Percentiles rank a stretch among this genome's conserved stretches.
These are phyloP conservation scores for Mrakia blollopis DNA, from an alignment of 768 basidiomycete species.

Conservation along the genomic window DNA sequence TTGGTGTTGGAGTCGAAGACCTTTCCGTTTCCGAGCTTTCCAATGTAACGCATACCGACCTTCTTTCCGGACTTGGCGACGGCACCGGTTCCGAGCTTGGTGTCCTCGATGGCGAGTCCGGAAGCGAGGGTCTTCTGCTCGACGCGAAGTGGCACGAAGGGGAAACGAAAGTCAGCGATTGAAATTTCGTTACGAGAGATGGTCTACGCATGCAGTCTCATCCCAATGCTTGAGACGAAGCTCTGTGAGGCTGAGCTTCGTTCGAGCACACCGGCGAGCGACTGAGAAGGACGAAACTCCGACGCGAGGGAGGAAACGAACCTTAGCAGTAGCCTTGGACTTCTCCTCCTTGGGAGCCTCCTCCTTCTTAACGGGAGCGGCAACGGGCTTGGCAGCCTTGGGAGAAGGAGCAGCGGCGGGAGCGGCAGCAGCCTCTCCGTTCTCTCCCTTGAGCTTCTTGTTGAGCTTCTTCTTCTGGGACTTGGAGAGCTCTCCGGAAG, in stretches of 20 bases:
- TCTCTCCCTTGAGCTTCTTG: conserved; percentile 64
- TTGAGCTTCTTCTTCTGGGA: conserved; percentile 61
- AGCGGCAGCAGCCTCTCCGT: conserved; percentile 48
- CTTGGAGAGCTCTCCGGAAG: conserved; percentile 49
- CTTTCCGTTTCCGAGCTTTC: conserved; percentile 52
- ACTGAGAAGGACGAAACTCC: background rate
- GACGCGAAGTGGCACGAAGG: background rate
- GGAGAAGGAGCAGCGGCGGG: conserved; percentile 27
- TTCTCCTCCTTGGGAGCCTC: conserved; percentile 40
- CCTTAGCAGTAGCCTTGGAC: conserved; percentile 25
- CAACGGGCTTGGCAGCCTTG: conserved; percentile 32
- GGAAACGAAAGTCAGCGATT: background rate
- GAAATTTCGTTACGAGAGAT: background rate
- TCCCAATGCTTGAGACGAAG: background rate
- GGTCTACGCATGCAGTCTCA: too few relatives aligned
- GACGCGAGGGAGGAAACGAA: background rate
- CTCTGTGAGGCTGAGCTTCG: background rate
- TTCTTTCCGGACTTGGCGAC: conserved; percentile 78
- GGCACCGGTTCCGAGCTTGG: conserved; percentile 74
- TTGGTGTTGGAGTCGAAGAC: conserved; percentile 71
- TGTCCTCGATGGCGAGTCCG: conserved; percentile 72
- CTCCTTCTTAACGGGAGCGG: conserved; percentile 39
- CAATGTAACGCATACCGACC: conserved; percentile 85
- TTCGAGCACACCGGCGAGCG: background rate
- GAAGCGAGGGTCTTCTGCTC: conserved; percentile 51